A percentile compares a stretch with the other conserved stretches of the same genome.
Evolutionary conservation across 179 eudicot genomes (phyloP).

Genomic region (Spergularia azorica): DNA sequence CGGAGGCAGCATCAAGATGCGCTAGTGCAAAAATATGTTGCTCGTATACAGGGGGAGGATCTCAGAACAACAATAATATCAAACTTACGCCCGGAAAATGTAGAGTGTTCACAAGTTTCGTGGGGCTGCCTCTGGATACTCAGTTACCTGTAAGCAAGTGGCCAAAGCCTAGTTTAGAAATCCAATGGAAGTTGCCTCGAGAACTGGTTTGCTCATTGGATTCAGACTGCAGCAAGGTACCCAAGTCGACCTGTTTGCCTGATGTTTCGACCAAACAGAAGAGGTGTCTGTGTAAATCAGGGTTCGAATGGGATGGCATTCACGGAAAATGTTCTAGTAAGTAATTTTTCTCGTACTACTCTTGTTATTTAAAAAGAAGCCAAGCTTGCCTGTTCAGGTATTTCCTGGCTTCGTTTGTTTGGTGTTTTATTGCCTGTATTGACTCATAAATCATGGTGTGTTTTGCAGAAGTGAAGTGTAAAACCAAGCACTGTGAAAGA

Average conservation of each 20-base stretch:
- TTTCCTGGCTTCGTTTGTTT: not conserved
- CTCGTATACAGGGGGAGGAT: slow-evolving; percentile 33
- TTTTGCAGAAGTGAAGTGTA: slow-evolving; percentile 25
- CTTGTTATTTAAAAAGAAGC: too few relatives aligned
- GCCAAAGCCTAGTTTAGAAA: slow-evolving; percentile 53
- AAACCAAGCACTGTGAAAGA: slow-evolving; percentile 29
- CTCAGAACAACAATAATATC: slow-evolving; percentile 27
- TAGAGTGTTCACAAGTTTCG: slow-evolving; percentile 24
- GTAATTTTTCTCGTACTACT: not conserved
- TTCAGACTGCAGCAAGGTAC: slow-evolving; percentile 42
- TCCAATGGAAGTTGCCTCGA: slow-evolving; percentile 50
- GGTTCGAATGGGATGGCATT: slow-evolving; percentile 44
- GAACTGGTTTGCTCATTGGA: slow-evolving; percentile 46
- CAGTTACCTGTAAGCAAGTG: slow-evolving; percentile 42
- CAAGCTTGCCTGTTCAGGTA: too few relatives aligned
- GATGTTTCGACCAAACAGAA: slow-evolving; percentile 10
- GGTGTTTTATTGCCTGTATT: not conserved
- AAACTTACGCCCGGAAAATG: slow-evolving; percentile 31
- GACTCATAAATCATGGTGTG: not conserved
- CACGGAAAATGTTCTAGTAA: slow-evolving; percentile 42
- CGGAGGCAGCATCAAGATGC: slow-evolving; percentile 23
- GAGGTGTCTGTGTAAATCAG: slow-evolving; percentile 46
- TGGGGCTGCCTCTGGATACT: slow-evolving; percentile 39
- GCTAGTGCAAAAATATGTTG: slow-evolving; percentile 21
- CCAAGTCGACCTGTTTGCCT: slow-evolving; percentile 42